Conservation (phyloP, 2,329 filamentous ascomycete species). For the Bipolaris cookei region DNA sequence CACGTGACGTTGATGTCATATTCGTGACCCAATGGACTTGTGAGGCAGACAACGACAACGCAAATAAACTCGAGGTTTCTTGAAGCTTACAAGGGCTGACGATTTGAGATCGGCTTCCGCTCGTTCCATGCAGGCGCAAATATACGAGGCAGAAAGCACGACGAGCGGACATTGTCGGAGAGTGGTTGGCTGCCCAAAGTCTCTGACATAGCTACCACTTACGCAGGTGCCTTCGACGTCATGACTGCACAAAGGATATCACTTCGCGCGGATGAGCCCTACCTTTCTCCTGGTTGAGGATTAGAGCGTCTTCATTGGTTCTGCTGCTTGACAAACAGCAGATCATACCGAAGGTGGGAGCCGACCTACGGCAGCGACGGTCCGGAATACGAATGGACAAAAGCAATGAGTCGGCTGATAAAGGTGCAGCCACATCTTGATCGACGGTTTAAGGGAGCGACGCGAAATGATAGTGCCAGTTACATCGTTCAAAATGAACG, state of each 20-base stretch:
- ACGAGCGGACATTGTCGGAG: background rate
- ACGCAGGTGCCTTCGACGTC: background rate
- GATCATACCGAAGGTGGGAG: background rate
- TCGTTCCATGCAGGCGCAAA: background rate
- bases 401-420: background rate
- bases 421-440: background rate
- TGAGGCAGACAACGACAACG: background rate
- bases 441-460: background rate
- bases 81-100: background rate
- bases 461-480: too few species aligned
- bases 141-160: background rate
- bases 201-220: background rate
- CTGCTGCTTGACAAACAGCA: too few species aligned
- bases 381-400: background rate
- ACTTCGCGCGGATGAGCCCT: background rate
- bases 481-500: too few species aligned
- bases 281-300: background rate
- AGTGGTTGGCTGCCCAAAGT: background rate
- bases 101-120: background rate
- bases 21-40: background rate
- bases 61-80: background rate
- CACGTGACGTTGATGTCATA: slow-evolving; percentile 10
- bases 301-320: background rate
- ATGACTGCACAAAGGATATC: background rate
- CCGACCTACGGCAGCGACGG: background rate